Evolutionary conservation across 75 land plant genomes (phyloP).

Genomic region (Cunninghamia lanceolata): DNA sequence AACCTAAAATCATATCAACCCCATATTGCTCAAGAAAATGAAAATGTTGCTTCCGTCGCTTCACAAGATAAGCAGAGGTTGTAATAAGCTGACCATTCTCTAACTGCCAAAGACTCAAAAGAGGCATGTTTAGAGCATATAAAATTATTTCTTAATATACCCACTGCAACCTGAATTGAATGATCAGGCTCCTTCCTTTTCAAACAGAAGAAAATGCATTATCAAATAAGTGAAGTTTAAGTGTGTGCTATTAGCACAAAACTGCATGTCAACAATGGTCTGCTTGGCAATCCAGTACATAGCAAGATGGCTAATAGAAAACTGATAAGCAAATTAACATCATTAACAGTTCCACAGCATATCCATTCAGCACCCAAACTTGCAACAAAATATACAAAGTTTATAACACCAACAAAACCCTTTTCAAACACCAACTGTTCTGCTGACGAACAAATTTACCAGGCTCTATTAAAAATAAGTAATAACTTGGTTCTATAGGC

Average conservation of each 20-base stretch:
- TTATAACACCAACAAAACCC: not conserved
- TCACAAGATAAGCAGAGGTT: conserved; percentile 76
- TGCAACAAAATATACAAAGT: not conserved
- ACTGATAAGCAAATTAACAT: not conserved
- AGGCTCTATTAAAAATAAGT: not conserved
- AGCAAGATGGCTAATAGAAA: not conserved
- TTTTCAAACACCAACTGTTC: not conserved
- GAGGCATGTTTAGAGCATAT: not conserved
- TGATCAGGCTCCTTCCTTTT: not conserved
- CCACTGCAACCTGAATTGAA: not conserved
- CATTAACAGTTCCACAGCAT: not conserved
- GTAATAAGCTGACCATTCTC: conserved; percentile 82
- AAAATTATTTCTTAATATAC: not conserved
- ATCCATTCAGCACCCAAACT: not conserved
- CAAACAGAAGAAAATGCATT: not conserved
- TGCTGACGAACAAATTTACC: not conserved
- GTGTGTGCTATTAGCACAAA: not conserved
- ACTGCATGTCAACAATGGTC: not conserved
- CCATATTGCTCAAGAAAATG: conserved; percentile 75
- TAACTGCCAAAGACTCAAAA: conserved; percentile 55
- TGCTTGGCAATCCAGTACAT: not conserved
- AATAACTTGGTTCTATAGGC: not conserved
- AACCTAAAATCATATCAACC: conserved; percentile 85
- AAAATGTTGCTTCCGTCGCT: conserved; percentile 89
- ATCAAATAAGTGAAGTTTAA: not conserved